Evolutionary conservation across 106 monocot genomes (phyloP).

Genomic region (Allium cepa): DNA sequence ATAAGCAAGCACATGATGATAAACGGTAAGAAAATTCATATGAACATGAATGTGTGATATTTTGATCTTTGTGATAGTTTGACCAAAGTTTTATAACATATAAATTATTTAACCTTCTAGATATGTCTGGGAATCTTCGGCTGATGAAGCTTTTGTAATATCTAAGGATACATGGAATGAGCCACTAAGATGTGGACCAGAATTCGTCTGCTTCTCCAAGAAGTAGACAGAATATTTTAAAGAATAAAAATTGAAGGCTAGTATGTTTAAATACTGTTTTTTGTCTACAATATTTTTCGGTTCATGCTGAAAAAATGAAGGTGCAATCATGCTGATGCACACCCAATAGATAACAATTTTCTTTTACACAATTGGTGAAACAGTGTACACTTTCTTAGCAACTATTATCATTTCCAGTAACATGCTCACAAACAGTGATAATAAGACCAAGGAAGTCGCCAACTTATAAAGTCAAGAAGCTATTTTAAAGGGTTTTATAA

Average conservation of each 20-base stretch:
- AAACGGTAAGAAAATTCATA: constrained; percentile 57
- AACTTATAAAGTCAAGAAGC: no score
- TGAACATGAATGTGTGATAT: background rate
- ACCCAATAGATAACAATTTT: no score
- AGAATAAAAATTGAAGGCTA: constrained; percentile 82
- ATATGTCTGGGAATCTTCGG: constrained; percentile 97
- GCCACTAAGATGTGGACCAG: constrained; percentile 80
- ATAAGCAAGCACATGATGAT: constrained; percentile 99
- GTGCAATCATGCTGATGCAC: no score
- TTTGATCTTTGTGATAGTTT: background rate
- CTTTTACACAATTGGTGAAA: no score
- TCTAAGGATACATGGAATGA: constrained; percentile 36
- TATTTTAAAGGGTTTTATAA: no score
- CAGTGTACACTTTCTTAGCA: no score
- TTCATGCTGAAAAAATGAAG: background rate
- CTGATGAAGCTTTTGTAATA: constrained; percentile 87
- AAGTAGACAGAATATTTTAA: constrained; percentile 92
- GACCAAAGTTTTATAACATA: background rate
- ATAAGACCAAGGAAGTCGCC: no score
- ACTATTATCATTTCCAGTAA: no score
- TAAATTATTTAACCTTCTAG: constrained; percentile 14
- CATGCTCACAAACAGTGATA: no score
- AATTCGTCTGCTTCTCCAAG: constrained; percentile 74
- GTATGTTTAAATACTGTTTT: background rate
- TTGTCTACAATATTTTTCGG: background rate